Base-by-base conservation (phyloP, 345 rosid genomes). In the Pugionium dolabratum region DNA sequence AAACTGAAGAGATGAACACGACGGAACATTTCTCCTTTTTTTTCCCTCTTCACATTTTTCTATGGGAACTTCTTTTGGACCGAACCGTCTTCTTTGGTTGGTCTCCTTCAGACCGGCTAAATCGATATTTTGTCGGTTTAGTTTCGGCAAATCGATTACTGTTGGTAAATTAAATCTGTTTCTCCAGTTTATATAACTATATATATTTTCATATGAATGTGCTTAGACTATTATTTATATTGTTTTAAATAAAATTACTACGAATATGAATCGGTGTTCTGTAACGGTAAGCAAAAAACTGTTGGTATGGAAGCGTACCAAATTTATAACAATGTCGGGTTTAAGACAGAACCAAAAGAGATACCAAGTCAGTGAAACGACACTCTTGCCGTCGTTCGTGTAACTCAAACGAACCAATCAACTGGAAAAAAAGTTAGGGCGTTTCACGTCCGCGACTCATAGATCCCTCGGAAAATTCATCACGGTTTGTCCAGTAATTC, bases 371-470 rank as follows among this genome's bases (percentile, higher is more conserved):
- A 36, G 7, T 32, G 50, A 67, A 61, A 73, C 77, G 69, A 48
- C 70, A 73, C 60, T 8, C 5, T 37, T 52, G 72, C 41, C 26
- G 64, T 74, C 77, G 73, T 74, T 61, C 33, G 59, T 54, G 69
- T 74, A 67, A 74, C 68, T 74, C 73, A 74, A 67, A 61, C 73
- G 18, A 67, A 66, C 7, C 69, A 31, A 67, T 74, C 73, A 73
- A 67, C 76, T 73, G 76, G 71, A 39, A 18, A 10, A 66, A 53
- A 72, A 66, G 45, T 60, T 73, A 73, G 77, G 77, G 77, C 62
- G 63, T 60, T 66, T 73, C 64, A 60, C 77, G 73, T 73, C 77
- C 77, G 77, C 64, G 45, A 47, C 67, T 67, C 77, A 61, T 66
- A 73, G 77, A 73, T 60, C 50, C 62, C 9, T 66, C 67, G 72